Percentiles rank a stretch among this genome's conserved stretches.
Evolutionary conservation across 2,329 filamentous ascomycete species (phyloP).

Genomic region (Penicillium sp.): DNA sequence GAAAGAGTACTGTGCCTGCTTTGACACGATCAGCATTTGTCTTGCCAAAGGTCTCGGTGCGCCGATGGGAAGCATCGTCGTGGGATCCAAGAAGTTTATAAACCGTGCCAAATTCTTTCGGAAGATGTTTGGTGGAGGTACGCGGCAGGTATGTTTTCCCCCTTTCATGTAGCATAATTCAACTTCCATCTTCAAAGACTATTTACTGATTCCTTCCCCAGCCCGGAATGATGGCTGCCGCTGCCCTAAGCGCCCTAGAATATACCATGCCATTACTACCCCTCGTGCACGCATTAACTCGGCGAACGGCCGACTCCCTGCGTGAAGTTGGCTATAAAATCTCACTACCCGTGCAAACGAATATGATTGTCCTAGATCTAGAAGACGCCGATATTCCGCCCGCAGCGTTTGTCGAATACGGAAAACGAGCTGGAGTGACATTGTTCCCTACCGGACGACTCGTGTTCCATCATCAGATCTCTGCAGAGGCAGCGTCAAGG

Average conservation of each 20-base stretch:
- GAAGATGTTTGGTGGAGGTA: conserved; percentile 32
- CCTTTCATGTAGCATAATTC: too few species aligned
- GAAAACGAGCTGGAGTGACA: conserved; percentile 18
- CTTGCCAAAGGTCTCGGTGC: conserved; percentile 32
- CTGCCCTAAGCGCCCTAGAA: conserved; percentile 21
- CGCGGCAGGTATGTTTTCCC: conserved; percentile 22
- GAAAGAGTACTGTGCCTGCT: conserved; percentile 27
- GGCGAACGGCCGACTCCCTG: conserved; percentile 19
- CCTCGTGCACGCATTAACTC: conserved; percentile 21
- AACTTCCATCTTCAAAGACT: neutral
- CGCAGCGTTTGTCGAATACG: conserved; percentile 20
- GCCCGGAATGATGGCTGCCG: conserved; percentile 29
- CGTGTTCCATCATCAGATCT: conserved; percentile 27
- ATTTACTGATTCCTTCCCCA: conserved; percentile 2
- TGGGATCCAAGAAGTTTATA: conserved; percentile 25
- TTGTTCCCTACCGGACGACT: conserved; percentile 22
- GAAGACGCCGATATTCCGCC: conserved; percentile 19
- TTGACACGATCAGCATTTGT: conserved; percentile 32
- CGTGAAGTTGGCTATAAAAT: conserved; percentile 21
- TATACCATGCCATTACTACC: conserved; percentile 21
- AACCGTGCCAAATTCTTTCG: conserved; percentile 27
- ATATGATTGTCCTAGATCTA: conserved; percentile 25
- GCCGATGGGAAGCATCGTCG: conserved; percentile 30
- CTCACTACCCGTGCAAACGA: conserved; percentile 24
- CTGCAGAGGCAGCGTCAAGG: conserved; percentile 18